These are phyloP conservation scores for Ilyonectria robusta DNA, from an alignment of 2,329 filamentous ascomycete species.

Conservation along the genomic window DNA sequence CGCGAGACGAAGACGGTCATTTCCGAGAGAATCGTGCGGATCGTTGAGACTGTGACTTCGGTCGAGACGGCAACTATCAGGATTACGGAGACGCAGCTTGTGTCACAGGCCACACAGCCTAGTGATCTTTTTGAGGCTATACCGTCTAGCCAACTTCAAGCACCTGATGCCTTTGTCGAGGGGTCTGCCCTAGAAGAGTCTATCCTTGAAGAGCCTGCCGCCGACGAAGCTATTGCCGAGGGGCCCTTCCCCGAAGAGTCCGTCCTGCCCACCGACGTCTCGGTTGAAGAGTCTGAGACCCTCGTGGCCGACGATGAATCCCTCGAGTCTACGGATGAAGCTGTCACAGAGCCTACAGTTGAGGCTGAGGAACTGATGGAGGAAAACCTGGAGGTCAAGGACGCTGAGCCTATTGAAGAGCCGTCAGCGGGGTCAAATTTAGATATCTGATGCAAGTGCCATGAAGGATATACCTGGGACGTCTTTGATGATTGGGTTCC, in stretches of 20 bases:
- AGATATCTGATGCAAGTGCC: conserved; percentile 45
- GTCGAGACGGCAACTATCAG: conserved; percentile 51
- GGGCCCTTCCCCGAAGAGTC: background rate
- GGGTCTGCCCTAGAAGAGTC: background rate
- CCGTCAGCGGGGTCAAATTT: conserved; percentile 29
- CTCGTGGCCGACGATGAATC: background rate
- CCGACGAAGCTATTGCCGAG: background rate
- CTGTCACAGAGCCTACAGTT: conserved; percentile 2
- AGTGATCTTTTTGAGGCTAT: conserved; percentile 16
- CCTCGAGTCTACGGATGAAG: conserved; percentile 1
- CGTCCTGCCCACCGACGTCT: conserved; percentile 18
- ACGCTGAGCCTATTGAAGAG: background rate
- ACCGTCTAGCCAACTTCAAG: background rate
- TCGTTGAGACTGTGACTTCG: conserved; percentile 55
- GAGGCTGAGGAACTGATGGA: conserved; percentile 12
- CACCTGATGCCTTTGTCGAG: background rate
- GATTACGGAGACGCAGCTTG: conserved; percentile 50
- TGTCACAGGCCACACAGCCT: conserved; percentile 33
- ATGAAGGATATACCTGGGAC: conserved; percentile 48
- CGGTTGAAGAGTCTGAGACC: conserved; percentile 11
- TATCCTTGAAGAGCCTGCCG: background rate
- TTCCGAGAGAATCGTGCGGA: conserved; percentile 47
- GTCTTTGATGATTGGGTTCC: conserved; percentile 40
- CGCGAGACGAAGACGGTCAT: conserved; percentile 44
- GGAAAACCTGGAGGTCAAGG: conserved; percentile 13